Percentiles rank a stretch among this genome's conserved stretches.
These are phyloP conservation scores for Fusarium metavorans DNA, from an alignment of 2,329 filamentous ascomycete species.

Conservation along the genomic window DNA sequence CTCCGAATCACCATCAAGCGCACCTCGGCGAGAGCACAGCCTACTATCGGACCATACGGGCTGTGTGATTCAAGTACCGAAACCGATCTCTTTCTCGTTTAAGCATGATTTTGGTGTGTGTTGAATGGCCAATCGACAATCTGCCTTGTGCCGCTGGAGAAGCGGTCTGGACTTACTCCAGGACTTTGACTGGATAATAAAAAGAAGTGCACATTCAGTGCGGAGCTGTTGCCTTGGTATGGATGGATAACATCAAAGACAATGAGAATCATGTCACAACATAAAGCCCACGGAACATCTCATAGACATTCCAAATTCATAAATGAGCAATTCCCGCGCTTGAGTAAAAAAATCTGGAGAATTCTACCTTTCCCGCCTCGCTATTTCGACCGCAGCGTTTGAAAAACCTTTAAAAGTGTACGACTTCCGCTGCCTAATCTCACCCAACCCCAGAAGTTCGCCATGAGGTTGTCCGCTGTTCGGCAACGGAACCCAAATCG, in stretches of 20 bases:
- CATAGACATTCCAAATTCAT: neutral
- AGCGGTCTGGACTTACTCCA: constrained; percentile 3
- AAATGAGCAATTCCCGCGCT: neutral
- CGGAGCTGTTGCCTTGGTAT: neutral
- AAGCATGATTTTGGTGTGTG: neutral
- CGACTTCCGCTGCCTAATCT: neutral
- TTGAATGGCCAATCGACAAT: constrained; percentile 13
- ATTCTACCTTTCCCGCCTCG: neutral
- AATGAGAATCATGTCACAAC: neutral
- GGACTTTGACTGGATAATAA: constrained; percentile 19
- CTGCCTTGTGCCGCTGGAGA: constrained; percentile 17
- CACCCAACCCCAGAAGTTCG: neutral
- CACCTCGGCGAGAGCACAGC: neutral
- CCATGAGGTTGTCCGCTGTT: neutral
- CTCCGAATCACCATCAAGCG: neutral
- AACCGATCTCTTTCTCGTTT: neutral
- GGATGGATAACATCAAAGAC: neutral
- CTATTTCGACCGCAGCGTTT: neutral
- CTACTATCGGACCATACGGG: neutral
- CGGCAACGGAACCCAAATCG: constrained; percentile 2
- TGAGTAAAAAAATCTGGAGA: neutral
- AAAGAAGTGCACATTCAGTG: constrained; percentile 22
- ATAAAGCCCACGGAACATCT: neutral
- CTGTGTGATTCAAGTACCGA: neutral
- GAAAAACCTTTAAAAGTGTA: neutral